Percentiles rank a stretch among this genome's conserved stretches.
These are phyloP conservation scores for Penicillium rolfsii DNA, from an alignment of 2,329 filamentous ascomycete species.

Conservation along the genomic window DNA sequence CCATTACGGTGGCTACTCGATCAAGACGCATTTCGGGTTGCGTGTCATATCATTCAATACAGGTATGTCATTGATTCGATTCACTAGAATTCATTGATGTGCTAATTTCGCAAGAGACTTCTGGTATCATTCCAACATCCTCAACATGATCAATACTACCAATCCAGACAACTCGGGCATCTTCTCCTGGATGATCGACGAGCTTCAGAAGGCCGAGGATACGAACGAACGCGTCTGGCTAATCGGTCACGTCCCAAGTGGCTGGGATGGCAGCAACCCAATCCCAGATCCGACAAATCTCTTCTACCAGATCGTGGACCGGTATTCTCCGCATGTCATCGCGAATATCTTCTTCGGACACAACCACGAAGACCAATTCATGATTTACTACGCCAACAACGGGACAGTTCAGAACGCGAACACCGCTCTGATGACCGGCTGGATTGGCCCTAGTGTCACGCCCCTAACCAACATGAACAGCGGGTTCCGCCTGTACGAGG, in stretches of 20 bases:
- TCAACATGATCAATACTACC: slow-evolving; percentile 58
- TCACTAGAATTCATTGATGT: not conserved
- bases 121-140: slow-evolving; percentile 45
- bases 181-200: slow-evolving; percentile 55
- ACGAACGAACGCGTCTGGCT: slow-evolving; percentile 59
- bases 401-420: slow-evolving; percentile 48
- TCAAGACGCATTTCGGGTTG: slow-evolving; percentile 57
- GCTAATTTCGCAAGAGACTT: slow-evolving; percentile 23
- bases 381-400: slow-evolving; percentile 59
- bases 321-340: slow-evolving; percentile 60
- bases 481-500: slow-evolving; percentile 58
- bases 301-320: slow-evolving; percentile 59
- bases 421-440: slow-evolving; percentile 54
- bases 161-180: slow-evolving; percentile 56
- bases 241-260: slow-evolving; percentile 57
- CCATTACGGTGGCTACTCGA: slow-evolving; percentile 61
- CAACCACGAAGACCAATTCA: slow-evolving; percentile 59
- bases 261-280: slow-evolving; percentile 60
- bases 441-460: slow-evolving; percentile 57
- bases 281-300: slow-evolving; percentile 58
- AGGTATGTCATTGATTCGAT: slow-evolving; percentile 47
- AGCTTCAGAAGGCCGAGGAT: slow-evolving; percentile 58
- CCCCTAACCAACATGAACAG: slow-evolving; percentile 60
- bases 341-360: slow-evolving; percentile 60
- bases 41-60: slow-evolving; percentile 59